phyloP scores from a whole-genome alignment of 2,329 filamentous ascomycete genomes.

The Lasiodiplodia sp. region DNA sequence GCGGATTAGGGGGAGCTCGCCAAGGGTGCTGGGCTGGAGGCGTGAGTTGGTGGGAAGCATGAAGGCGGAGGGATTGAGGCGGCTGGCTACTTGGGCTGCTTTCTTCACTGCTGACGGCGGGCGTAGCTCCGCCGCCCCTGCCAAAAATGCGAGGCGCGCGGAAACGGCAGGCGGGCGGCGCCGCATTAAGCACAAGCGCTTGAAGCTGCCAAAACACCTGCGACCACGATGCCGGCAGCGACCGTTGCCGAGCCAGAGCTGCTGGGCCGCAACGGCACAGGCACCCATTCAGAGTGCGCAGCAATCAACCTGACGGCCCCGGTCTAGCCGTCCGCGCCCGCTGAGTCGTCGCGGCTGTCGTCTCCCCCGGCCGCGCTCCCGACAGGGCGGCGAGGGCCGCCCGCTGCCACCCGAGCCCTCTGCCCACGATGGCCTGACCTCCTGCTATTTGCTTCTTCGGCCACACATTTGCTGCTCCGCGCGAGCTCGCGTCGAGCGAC shows the following conservation, averaged over 20 bases:
- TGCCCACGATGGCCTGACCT: slow-evolving; percentile 25
- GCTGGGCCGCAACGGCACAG: slow-evolving; percentile 10
- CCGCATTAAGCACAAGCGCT: background rate
- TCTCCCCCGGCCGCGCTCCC: slow-evolving; percentile 15
- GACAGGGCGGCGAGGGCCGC: slow-evolving; percentile 22
- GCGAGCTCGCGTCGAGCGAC: slow-evolving; percentile 4
- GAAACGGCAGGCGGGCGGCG: slow-evolving; percentile 11
- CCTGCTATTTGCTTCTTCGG: slow-evolving; percentile 20
- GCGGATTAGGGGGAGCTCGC: slow-evolving; percentile 9
- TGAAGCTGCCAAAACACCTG: background rate
- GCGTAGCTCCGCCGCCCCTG: background rate
- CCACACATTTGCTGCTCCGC: slow-evolving; percentile 1
- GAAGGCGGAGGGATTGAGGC: background rate
- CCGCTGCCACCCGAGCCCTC: slow-evolving; percentile 24
- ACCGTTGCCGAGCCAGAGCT: slow-evolving; percentile 13
- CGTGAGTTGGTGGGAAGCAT: background rate
- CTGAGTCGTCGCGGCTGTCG: slow-evolving; percentile 21
- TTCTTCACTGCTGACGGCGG: background rate
- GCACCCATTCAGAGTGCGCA: background rate
- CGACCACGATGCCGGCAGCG: background rate
- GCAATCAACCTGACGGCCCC: slow-evolving; percentile 24
- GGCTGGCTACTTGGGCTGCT: background rate
- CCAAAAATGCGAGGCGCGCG: background rate
- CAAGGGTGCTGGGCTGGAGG: background rate
- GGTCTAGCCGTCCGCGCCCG: too few species aligned